Evolutionary conservation across 495 filamentous ascomycete species (phyloP).

Genomic region (Aspergillus ellipticus): DNA sequence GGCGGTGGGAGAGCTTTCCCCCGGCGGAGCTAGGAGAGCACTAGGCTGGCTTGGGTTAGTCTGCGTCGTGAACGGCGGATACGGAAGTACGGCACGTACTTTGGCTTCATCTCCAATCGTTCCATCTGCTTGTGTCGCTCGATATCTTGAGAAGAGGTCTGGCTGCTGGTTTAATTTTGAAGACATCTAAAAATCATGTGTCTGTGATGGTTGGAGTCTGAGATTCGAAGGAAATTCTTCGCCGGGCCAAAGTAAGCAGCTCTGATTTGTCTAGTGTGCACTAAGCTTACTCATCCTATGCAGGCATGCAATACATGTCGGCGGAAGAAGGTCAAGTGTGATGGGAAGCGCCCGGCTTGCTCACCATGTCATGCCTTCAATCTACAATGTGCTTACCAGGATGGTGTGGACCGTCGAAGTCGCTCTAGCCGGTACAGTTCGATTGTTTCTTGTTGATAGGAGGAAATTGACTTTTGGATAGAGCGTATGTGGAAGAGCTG

Average conservation of each 20-base stretch:
- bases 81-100: not conserved
- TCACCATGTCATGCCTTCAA: constrained; percentile 2
- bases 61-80: not conserved
- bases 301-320: constrained; percentile 3
- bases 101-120: not conserved
- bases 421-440: not conserved
- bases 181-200: too few relatives aligned
- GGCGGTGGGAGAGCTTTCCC: not conserved
- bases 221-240: not conserved
- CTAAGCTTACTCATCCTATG: not conserved
- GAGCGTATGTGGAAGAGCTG: not conserved
- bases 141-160: too few relatives aligned
- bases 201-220: not conserved
- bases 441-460: too few relatives aligned
- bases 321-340: constrained; percentile 3
- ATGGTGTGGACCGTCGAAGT: not conserved
- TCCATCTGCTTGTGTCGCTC: too few relatives aligned
- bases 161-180: too few relatives aligned
- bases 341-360: not conserved
- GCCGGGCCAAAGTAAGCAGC: not conserved
- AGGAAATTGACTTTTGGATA: not conserved
- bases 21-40: not conserved
- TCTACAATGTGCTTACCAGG: constrained; percentile 1
- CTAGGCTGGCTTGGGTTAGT: not conserved
- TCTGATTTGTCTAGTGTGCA: not conserved